phyloP scores from a whole-genome alignment of 352 stramenopile genomes.

The Hyphochytrium catenoides region DNA sequence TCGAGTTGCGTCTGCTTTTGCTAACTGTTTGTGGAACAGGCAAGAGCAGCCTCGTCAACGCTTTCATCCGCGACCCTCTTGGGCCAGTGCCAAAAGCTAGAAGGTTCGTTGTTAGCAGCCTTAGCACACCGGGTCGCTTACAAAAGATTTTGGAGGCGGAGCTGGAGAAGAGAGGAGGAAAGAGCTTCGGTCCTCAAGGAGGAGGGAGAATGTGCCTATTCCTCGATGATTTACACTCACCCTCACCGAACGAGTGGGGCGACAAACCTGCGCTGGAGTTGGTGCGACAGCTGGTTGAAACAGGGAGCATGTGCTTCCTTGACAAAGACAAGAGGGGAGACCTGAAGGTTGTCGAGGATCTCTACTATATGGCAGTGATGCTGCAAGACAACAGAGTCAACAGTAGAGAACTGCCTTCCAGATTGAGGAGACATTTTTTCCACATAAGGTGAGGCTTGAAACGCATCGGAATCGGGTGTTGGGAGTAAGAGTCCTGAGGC shows the following conservation, averaged over 20 bases:
- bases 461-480: too few relatives aligned
- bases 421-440: too few relatives aligned
- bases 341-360: conserved; percentile 37
- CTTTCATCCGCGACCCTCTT: too few relatives aligned
- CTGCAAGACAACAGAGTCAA: conserved; percentile 23
- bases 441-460: too few relatives aligned
- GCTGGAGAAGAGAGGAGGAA: conserved; percentile 46
- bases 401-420: too few relatives aligned
- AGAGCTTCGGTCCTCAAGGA: conserved; percentile 36
- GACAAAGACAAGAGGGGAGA: conserved; percentile 56
- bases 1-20: too few relatives aligned
- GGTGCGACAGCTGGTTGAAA: conserved; percentile 40
- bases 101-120: conserved; percentile 63
- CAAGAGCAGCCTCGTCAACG: too few relatives aligned
- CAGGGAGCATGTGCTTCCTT: conserved; percentile 34
- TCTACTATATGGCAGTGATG: conserved; percentile 37
- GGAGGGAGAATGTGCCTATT: conserved; percentile 49
- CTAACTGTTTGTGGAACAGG: too few relatives aligned
- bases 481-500: too few relatives aligned
- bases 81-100: too few relatives aligned
- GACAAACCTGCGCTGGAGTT: conserved; percentile 47
- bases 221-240: conserved; percentile 44
- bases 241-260: conserved; percentile 33
- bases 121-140: conserved; percentile 43
- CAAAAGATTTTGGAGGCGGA: conserved; percentile 39